Percentiles rank a stretch among this genome's conserved stretches.
These are phyloP conservation scores for Xanthoconium stramineum DNA, from an alignment of 768 basidiomycete genomes.

Conservation along the genomic window DNA sequence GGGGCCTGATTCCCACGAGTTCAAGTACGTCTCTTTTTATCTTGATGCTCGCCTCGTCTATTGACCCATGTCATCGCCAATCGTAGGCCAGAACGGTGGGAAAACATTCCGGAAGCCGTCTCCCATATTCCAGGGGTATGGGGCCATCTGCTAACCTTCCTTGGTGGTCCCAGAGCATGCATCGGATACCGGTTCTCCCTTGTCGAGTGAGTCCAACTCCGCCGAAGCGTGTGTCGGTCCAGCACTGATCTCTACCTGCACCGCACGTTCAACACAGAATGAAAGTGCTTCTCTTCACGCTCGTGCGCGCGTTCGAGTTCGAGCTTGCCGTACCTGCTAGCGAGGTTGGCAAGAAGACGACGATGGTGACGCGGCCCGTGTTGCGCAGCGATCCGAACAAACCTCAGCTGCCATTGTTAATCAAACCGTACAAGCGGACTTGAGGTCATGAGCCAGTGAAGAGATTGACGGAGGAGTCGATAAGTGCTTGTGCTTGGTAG, in stretches of 20 bases:
- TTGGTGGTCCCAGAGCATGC: constrained; percentile 62
- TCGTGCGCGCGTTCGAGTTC: constrained; percentile 11
- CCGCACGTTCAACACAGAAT: constrained; percentile 1
- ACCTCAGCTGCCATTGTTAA: constrained; percentile 9
- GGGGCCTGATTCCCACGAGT: constrained; percentile 60
- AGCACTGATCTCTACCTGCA: not conserved
- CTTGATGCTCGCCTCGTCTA: not conserved
- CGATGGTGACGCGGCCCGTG: not conserved
- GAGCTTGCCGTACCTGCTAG: constrained; percentile 4
- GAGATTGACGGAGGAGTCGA: no score
- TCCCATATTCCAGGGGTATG: constrained; percentile 55
- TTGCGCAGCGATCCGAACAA: constrained; percentile 2
- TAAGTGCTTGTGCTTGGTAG: no score
- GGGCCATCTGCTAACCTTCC: constrained; percentile 57
- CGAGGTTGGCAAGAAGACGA: not conserved
- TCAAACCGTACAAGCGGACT: constrained; percentile 2
- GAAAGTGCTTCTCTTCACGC: constrained; percentile 5
- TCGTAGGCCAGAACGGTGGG: constrained; percentile 64
- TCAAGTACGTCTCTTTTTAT: constrained; percentile 41
- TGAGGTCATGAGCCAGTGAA: no score
- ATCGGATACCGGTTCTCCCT: constrained; percentile 68
- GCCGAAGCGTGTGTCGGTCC: not conserved
- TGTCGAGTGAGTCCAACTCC: constrained; percentile 46
- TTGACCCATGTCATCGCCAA: not conserved
- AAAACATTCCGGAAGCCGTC: constrained; percentile 42